Evolutionary conservation across 208 protist genomes (phyloP).

Genomic region (Leishmania tropica): DNA sequence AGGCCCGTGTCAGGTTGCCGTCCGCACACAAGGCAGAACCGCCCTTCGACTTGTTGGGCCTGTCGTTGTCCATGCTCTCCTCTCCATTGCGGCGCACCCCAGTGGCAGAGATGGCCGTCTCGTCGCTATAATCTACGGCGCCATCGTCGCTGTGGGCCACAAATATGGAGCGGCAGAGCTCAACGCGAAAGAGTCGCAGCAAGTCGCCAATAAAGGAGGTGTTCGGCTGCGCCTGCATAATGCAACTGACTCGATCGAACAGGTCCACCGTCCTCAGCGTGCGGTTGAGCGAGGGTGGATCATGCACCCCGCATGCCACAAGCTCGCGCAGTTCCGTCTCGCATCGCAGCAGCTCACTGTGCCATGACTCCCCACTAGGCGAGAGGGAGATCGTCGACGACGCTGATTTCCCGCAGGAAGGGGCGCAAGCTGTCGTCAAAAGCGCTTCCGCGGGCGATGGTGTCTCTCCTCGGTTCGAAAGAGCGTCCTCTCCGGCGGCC

Average conservation of each 20-base stretch:
- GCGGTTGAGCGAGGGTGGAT: slow-evolving; percentile 49
- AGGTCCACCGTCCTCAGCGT: slow-evolving; percentile 55
- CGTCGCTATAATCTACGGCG: background rate
- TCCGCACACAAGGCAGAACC: background rate
- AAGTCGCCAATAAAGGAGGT: slow-evolving; percentile 60
- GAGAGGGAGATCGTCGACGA: background rate
- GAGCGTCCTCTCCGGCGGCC: background rate
- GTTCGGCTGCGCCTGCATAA: slow-evolving; percentile 45
- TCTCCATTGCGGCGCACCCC: no score
- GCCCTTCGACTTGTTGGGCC: no score
- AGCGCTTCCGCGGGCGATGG: slow-evolving; percentile 27
- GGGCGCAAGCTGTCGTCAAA: background rate
- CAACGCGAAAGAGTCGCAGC: slow-evolving; percentile 81
- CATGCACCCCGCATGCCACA: slow-evolving; percentile 42
- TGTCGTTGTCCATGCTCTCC: background rate
- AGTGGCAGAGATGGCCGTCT: background rate
- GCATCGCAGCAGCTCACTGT: slow-evolving; percentile 74
- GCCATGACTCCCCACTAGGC: slow-evolving; percentile 50
- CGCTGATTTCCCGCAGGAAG: background rate
- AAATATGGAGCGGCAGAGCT: slow-evolving; percentile 87
- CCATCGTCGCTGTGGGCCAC: background rate
- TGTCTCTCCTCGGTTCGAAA: background rate
- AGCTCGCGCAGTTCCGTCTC: slow-evolving; percentile 83
- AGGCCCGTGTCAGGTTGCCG: slow-evolving; percentile 35
- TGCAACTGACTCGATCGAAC: slow-evolving; percentile 62